These are phyloP conservation scores for Penicillium flavigenum DNA, from an alignment of 495 filamentous ascomycete genomes.

Conservation along the genomic window DNA sequence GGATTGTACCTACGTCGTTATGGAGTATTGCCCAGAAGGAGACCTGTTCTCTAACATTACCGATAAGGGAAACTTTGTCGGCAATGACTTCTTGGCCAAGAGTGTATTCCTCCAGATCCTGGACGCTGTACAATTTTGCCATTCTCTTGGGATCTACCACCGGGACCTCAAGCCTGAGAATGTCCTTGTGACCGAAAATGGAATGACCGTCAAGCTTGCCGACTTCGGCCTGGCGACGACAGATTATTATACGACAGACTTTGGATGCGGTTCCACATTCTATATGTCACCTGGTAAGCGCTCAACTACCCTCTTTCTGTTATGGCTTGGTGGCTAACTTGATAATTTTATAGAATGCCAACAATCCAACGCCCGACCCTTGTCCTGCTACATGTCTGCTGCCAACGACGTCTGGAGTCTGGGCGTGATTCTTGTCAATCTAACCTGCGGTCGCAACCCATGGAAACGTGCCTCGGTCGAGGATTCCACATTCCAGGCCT, in stretches of 20 bases:
- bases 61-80: constrained; percentile 86
- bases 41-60: constrained; percentile 98
- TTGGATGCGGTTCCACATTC: constrained; percentile 97
- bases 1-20: constrained; percentile 94
- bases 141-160: constrained; percentile 92
- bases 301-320: constrained; percentile 1
- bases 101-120: constrained; percentile 91
- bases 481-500: constrained; percentile 95
- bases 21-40: constrained; percentile 97
- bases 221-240: constrained; percentile 95
- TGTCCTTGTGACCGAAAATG: constrained; percentile 84
- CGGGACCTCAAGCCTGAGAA: constrained; percentile 98
- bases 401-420: constrained; percentile 98
- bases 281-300: constrained; percentile 97
- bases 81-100: constrained; percentile 87
- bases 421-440: constrained; percentile 94
- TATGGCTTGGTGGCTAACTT: neutral
- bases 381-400: constrained; percentile 81
- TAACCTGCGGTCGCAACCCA: constrained; percentile 96
- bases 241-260: constrained; percentile 82
- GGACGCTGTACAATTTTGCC: constrained; percentile 96
- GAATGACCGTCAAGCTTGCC: constrained; percentile 88
- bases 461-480: constrained; percentile 94
- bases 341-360: constrained; percentile 71
- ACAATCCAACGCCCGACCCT: constrained; percentile 73